Evolutionary conservation across 306 rosid species (phyloP).

Genomic region (Castanospermum australe): DNA sequence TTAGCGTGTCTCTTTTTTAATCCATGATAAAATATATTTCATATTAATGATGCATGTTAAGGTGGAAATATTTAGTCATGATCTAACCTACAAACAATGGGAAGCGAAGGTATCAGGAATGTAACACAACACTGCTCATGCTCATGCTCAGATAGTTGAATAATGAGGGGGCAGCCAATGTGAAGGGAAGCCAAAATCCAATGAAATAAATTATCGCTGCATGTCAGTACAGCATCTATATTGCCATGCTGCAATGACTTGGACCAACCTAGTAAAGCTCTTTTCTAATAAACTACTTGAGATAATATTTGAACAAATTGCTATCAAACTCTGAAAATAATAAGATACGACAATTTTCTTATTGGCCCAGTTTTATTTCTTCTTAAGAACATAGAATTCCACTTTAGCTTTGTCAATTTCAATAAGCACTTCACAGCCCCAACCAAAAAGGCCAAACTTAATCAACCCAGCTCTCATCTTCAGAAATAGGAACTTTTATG

Average conservation of each 20-base stretch:
- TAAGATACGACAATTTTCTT: not conserved
- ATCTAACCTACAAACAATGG: not conserved
- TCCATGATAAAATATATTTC: not conserved
- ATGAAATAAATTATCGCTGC: constrained; percentile 5
- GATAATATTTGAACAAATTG: constrained; percentile 7
- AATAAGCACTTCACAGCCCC: not conserved
- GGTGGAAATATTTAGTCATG: constrained; percentile 1
- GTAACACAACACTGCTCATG: not conserved
- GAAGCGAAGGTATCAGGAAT: not conserved
- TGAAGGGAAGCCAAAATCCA: not conserved
- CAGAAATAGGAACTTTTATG: constrained; percentile 13
- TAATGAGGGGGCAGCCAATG: not conserved
- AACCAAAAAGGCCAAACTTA: constrained; percentile 17
- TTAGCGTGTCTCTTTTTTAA: not conserved
- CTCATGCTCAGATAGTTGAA: constrained; percentile 8
- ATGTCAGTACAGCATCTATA: not conserved
- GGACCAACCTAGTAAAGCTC: not conserved
- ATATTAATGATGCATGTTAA: constrained; percentile 4
- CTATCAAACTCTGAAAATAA: constrained; percentile 14
- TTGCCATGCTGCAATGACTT: constrained; percentile 10
- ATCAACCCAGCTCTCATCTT: not conserved
- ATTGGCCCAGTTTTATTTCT: not conserved
- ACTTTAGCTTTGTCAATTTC: not conserved
- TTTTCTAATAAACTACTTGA: not conserved
- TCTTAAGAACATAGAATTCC: not conserved